Evolutionary conservation across 805 yeast species (phyloP).

Genomic region (Candida germanica): DNA sequence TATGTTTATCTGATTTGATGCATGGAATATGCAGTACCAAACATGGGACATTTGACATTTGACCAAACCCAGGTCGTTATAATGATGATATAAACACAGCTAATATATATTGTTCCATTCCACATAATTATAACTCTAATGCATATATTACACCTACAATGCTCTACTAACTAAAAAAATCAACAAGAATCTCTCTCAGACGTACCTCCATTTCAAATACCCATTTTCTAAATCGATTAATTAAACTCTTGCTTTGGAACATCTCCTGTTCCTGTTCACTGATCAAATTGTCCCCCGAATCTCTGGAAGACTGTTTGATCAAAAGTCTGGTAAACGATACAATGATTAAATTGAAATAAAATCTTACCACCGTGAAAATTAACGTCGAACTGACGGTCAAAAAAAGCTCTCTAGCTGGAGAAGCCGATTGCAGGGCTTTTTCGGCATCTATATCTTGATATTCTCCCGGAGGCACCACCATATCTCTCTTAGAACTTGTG

Average conservation of each 20-base stretch:
- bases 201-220: slow-evolving; percentile 29
- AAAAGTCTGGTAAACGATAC: slow-evolving; percentile 59
- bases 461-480: slow-evolving; percentile 6
- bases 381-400: slow-evolving; percentile 52
- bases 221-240: slow-evolving; percentile 19
- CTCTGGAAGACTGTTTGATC: slow-evolving; percentile 33
- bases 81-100: too few species aligned
- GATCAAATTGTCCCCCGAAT: slow-evolving; percentile 16
- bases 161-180: slow-evolving; percentile 19
- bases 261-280: slow-evolving; percentile 27
- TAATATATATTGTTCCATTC: too few species aligned
- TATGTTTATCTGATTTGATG: too few species aligned
- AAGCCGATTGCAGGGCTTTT: slow-evolving; percentile 53
- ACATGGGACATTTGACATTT: too few species aligned
- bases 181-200: slow-evolving; percentile 27
- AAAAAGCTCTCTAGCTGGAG: slow-evolving; percentile 52
- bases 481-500: slow-evolving; percentile 13
- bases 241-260: slow-evolving; percentile 18
- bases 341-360: slow-evolving; percentile 59
- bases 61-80: too few species aligned
- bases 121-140: too few species aligned
- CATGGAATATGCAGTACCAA: too few species aligned
- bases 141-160: too few species aligned
- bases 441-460: slow-evolving; percentile 1
- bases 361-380: slow-evolving; percentile 44